Base-by-base conservation (phyloP, 2,329 filamentous ascomycete genomes). In the Pseudodiploospora longispora region DNA sequence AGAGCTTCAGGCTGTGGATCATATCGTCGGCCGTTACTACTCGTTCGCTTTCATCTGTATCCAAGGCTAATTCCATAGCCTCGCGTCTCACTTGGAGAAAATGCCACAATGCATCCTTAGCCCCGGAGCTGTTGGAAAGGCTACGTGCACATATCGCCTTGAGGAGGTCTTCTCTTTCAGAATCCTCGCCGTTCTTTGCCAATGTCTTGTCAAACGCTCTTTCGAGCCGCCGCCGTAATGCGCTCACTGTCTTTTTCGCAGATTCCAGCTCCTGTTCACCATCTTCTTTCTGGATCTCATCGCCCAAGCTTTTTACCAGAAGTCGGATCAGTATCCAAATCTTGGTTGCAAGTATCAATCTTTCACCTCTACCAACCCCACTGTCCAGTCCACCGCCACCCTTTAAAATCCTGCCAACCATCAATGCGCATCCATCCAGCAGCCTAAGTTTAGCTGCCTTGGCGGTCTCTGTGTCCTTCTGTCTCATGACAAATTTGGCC, bases 141-240 rank as follows among this genome's bases (percentile, higher is more conserved):
- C 87, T 89, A 60, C 89, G 90, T 0, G 90, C 89, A 44, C 82
- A 85, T 52, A 96, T 72, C 1, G 83, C 81, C 53, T 87, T 83
- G 9, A 91, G 69, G 10, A 93, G 72, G 27, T 76, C 70, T 47
- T 71, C 56, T 46, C 72, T 55, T 53, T 72, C 52, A 48, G 61
- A 49, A 57, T 68, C 49, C 55, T 74, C 61, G 73, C 82, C 75
- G 28, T 82, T 75, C 39, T 75, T 78, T 51, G 77, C 74, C 42
- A 94, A 61, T 4, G 87, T 70, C 52, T 78, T 83, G 42, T 90
- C 80, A 27, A 95, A 78, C 10, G 78, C 78, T 41, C 75, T 72
- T 34, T 85, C 62, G 2, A 95, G 67, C 50, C 78, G 80, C 41
- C 74, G 73, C 35, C 82, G 75, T 41, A 88, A 64, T 27, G 67